Conservation (phyloP, 1,139 yeast genomes). For the Magnusiomyces paraingens region DNA sequence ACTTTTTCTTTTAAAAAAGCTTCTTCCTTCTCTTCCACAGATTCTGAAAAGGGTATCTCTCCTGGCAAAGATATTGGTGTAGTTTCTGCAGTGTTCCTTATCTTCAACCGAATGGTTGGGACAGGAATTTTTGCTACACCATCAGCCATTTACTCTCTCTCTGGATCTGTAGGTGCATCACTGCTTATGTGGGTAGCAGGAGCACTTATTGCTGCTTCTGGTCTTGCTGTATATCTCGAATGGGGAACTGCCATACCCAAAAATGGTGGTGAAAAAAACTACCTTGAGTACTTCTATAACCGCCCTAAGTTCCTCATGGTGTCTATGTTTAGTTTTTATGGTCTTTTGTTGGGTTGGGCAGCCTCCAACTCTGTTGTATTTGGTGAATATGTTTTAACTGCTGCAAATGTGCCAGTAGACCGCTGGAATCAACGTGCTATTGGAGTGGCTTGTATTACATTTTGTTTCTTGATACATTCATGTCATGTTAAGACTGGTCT, state of each 20-base stretch:
- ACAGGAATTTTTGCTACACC: slow-evolving; percentile 80
- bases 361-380: slow-evolving; percentile 60
- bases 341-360: slow-evolving; percentile 78
- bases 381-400: slow-evolving; percentile 50
- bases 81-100: slow-evolving; percentile 60
- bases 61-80: slow-evolving; percentile 41
- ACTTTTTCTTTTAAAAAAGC: no score
- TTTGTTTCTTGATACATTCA: slow-evolving; percentile 62
- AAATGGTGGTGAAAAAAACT: slow-evolving; percentile 86
- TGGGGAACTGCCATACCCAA: slow-evolving; percentile 79
- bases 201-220: slow-evolving; percentile 60
- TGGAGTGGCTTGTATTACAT: slow-evolving; percentile 67
- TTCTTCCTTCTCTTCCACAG: no score
- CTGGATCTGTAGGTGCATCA: slow-evolving; percentile 70
- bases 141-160: slow-evolving; percentile 54
- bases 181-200: slow-evolving; percentile 69
- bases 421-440: slow-evolving; percentile 74
- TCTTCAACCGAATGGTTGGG: slow-evolving; percentile 72
- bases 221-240: slow-evolving; percentile 71
- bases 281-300: slow-evolving; percentile 63
- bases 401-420: slow-evolving; percentile 61
- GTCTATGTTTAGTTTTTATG: slow-evolving; percentile 70
- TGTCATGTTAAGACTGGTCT: slow-evolving; percentile 59
- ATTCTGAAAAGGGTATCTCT: background rate
- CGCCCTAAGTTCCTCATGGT: slow-evolving; percentile 65